Evolutionary conservation across 352 stramenopile genomes (phyloP), one percentile per base, ranked within the genome.

Genomic region (Globisporangium solare): DNA sequence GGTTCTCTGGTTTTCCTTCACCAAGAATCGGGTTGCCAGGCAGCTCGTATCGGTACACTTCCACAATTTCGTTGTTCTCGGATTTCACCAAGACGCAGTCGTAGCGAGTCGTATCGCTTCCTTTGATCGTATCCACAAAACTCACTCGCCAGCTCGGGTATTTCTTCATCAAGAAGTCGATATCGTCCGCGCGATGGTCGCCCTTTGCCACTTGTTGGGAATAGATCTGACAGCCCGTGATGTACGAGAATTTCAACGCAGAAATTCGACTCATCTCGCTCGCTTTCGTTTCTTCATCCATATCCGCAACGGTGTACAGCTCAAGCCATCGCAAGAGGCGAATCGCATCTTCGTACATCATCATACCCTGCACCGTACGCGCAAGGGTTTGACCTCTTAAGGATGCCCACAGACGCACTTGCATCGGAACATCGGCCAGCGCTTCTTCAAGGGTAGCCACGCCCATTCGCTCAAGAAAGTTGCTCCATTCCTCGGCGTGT

Each of bases 301-400:
- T 84, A 18, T 81, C 67, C 0, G 58, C 55, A 17, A 87, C 73
- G 32, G 75, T 77, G 58, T 85, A 88, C 24, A 95, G 56, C 58
- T 95, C 86, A 8, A 95, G 65, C 86, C 86, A 95, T 6, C 82
- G 80, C 22, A 95, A 58, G 11, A 95, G 67, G n/a, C 82, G 82
- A 35, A 95, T 80, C 1, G 84, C 83, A 35, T 94, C 83, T 71
- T 94, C 84, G 63, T 95, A 96, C 66, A 94, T 66, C 84, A 94
- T 94, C 81, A 96, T 94, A 17, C 86, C 86, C 50, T 93, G 83
- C 0, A 94, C 84, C 0, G 86, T 94, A 41, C 86, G 76, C n/a
- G 83, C 84, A 10, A 96, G 72, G 10, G 86, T 96, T 63, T 96
- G 86, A 5, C 84, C 84, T 48, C 86, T 79, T 61, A 92, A 73